A percentile compares a stretch with the other conserved stretches of the same genome.
Evolutionary conservation across 352 stramenopile species (phyloP).

Genomic region (Phytophthora vignae): DNA sequence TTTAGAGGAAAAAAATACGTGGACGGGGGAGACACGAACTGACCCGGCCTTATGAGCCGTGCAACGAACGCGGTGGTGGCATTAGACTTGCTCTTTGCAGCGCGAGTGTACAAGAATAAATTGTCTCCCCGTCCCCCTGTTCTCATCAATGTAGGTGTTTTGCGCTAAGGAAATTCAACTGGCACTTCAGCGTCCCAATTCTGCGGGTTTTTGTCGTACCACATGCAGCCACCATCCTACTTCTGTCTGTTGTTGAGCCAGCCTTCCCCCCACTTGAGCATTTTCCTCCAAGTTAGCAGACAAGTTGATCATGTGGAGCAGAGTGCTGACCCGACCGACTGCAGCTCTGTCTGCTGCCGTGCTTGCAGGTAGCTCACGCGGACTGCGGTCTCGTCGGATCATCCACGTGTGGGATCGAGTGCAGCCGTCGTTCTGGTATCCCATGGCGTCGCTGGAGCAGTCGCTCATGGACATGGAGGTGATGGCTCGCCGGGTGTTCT

Average conservation of each 20-base stretch:
- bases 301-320: slow-evolving; percentile 23
- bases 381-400: slow-evolving; percentile 33
- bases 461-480: slow-evolving; percentile 71
- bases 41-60: slow-evolving; percentile 35
- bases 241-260: neutral
- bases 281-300: slow-evolving; percentile 9
- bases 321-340: slow-evolving; percentile 1
- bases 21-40: slow-evolving; percentile 21
- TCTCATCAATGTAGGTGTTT: slow-evolving; percentile 36
- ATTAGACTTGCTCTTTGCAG: slow-evolving; percentile 27
- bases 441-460: slow-evolving; percentile 65
- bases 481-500: slow-evolving; percentile 42
- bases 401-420: slow-evolving; percentile 58
- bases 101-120: slow-evolving; percentile 25
- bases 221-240: neutral
- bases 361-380: slow-evolving; percentile 1
- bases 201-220: slow-evolving; percentile 2
- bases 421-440: slow-evolving; percentile 55
- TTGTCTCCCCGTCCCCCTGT: slow-evolving; percentile 25
- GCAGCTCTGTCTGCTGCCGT: neutral
- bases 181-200: slow-evolving; percentile 32
- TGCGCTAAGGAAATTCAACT: slow-evolving; percentile 40
- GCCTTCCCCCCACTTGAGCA: slow-evolving; percentile 14
- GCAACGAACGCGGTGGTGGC: slow-evolving; percentile 22
- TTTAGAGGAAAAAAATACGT: slow-evolving; percentile 35